Evolutionary conservation across 2,329 filamentous ascomycete species (phyloP).

Genomic region (Colletotrichum chrysophilum): DNA sequence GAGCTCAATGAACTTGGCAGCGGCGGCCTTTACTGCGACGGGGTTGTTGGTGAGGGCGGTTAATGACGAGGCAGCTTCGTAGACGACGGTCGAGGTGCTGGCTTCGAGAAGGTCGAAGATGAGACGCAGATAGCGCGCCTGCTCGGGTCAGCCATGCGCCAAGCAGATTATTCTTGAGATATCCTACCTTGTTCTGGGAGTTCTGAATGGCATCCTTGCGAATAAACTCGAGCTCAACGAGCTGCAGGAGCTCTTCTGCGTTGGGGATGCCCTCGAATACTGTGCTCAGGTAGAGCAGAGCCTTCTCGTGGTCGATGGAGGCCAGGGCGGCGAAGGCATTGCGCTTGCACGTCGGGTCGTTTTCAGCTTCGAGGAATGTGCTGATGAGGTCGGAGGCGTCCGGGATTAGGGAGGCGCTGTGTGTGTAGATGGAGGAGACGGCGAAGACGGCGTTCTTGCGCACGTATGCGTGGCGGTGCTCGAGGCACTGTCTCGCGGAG

Average conservation of each 20-base stretch:
- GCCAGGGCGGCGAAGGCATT: constrained; percentile 94
- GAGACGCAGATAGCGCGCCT: constrained; percentile 88
- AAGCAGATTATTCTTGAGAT: not conserved
- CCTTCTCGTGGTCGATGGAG: constrained; percentile 92
- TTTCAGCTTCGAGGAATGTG: constrained; percentile 88
- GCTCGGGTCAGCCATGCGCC: not conserved
- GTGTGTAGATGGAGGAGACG: constrained; percentile 87
- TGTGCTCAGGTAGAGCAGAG: constrained; percentile 83
- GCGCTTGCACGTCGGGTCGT: constrained; percentile 93
- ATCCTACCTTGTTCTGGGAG: constrained; percentile 83
- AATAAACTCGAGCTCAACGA: constrained; percentile 96
- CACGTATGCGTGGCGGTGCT: constrained; percentile 96
- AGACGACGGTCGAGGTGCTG: constrained; percentile 91
- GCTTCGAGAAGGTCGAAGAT: constrained; percentile 98
- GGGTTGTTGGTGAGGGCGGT: constrained; percentile 95
- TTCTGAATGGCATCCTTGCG: constrained; percentile 97
- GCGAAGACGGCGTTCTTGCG: constrained; percentile 98
- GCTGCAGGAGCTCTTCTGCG: constrained; percentile 89
- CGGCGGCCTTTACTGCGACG: constrained; percentile 95
- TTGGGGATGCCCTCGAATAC: constrained; percentile 95
- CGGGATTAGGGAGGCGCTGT: constrained; percentile 90
- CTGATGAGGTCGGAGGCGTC: constrained; percentile 93
- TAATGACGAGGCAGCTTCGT: constrained; percentile 94
- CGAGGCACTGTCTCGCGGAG: constrained; percentile 88
- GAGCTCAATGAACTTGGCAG: constrained; percentile 94